Conservation (phyloP, 768 basidiomycete genomes). For the Pisolithus marmoratus region DNA sequence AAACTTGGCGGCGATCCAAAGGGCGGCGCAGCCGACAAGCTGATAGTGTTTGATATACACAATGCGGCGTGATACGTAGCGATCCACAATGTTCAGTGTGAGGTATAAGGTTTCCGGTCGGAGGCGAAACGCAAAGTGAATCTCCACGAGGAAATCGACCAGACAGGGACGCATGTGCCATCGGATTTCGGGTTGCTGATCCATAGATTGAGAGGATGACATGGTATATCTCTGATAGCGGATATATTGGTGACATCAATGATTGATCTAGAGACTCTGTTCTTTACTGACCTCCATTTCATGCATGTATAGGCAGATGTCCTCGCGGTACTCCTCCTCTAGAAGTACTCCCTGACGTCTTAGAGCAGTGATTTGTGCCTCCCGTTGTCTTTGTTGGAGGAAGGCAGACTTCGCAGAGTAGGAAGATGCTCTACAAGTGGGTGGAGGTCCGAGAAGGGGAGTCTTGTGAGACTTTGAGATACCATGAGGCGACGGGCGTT, state of each 20-base stretch:
- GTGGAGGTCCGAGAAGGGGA: slow-evolving; percentile 41
- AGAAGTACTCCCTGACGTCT: slow-evolving; percentile 71
- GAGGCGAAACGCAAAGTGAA: slow-evolving; percentile 95
- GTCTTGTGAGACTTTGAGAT: slow-evolving; percentile 63
- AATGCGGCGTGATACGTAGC: slow-evolving; percentile 96
- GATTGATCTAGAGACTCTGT: background rate
- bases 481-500: slow-evolving; percentile 79
- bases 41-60: slow-evolving; percentile 99
- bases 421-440: slow-evolving; percentile 54
- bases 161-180: slow-evolving; percentile 99
- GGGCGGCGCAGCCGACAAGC: slow-evolving; percentile 94
- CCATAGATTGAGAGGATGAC: slow-evolving; percentile 94
- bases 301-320: slow-evolving; percentile 92
- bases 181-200: slow-evolving; percentile 96
- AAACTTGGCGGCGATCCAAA: slow-evolving; percentile 99
- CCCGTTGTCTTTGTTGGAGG: slow-evolving; percentile 61
- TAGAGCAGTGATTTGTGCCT: slow-evolving; percentile 61
- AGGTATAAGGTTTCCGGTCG: slow-evolving; percentile 98
- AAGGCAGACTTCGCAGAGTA: slow-evolving; percentile 58
- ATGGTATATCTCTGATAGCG: slow-evolving; percentile 68
- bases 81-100: slow-evolving; percentile 97
- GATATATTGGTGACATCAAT: slow-evolving; percentile 3
- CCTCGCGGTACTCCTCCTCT: slow-evolving; percentile 94
- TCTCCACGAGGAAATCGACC: slow-evolving; percentile 97
- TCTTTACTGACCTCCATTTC: slow-evolving; percentile 87